Base-by-base conservation (phyloP, 1,139 yeast genomes). In the Saccharomyces hybrid region DNA sequence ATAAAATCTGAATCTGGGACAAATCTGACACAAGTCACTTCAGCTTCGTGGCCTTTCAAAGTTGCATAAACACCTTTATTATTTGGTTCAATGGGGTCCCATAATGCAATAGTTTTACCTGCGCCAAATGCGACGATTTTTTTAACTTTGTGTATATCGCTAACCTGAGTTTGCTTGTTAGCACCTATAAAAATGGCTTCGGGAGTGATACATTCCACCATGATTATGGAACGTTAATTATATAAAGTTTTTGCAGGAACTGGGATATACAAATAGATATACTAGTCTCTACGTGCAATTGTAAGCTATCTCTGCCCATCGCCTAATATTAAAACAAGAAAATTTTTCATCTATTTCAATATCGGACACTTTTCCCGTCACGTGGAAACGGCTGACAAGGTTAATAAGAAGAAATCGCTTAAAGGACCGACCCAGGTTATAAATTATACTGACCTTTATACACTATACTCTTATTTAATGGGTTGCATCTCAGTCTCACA, bases 181-280 rank as follows among this genome's bases (percentile, higher is more conserved):
- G 91, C 95, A 6, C 96, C 97, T 14, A 84, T 76, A 61, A 88
- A 84, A 7, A 85, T 74, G 47, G 86, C 87, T 55, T 83, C 86
- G 1, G 62, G 50, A 32, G 46, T 51, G 20, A 57, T 51, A 44
- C 23, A 9, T 38, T 16, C 41, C 13, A 49, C 51, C 58, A 56
- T 56, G 29, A 28, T 51, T 41, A 26, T 25, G n/a, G 25, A 29
- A 27, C 16, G 52, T 27, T 27, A 6, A n/a, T 8, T 13, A 20
- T 42, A 49, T 29, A n/a, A 16, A 3, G 14, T n/a, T 9, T 29
- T 7, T 6, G 7, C 9, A 23, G 4, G 44, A 20, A 13, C 11
- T 20, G 13, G 13, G 9, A 9, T 38, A 4, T 20, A 9, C 13
- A 8, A 4, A 5, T 20, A 11, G 9, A 38, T 20, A 1, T 16